These are phyloP conservation scores for Yamadazyma dushanensis DNA, from an alignment of 1,139 yeast species.

Conservation along the genomic window DNA sequence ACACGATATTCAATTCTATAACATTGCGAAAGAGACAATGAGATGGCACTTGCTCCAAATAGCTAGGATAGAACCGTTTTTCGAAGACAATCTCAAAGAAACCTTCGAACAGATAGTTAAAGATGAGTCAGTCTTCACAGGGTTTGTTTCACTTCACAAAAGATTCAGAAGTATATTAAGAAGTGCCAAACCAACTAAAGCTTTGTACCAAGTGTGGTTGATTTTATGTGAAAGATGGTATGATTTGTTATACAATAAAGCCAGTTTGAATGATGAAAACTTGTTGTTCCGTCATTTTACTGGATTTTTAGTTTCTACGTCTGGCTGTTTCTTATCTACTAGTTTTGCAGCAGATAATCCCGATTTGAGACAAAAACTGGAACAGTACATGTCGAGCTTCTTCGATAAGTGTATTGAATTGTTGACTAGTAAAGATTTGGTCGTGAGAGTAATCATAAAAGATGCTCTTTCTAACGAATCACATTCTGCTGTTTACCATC, in stretches of 20 bases:
- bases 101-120: slow-evolving; percentile 51
- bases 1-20: slow-evolving; percentile 57
- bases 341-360: slow-evolving; percentile 27
- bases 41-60: slow-evolving; percentile 45
- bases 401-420: slow-evolving; percentile 52
- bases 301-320: slow-evolving; percentile 59
- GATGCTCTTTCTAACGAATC: slow-evolving; percentile 49
- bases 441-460: slow-evolving; percentile 46
- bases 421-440: slow-evolving; percentile 51
- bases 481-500: slow-evolving; percentile 43
- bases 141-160: slow-evolving; percentile 76
- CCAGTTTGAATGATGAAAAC: slow-evolving; percentile 29
- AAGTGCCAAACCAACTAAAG: slow-evolving; percentile 58
- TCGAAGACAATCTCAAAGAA: slow-evolving; percentile 31
- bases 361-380: slow-evolving; percentile 27
- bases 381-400: slow-evolving; percentile 38
- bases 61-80: slow-evolving; percentile 11
- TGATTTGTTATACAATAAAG: slow-evolving; percentile 26
- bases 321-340: slow-evolving; percentile 52
- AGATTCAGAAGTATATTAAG: slow-evolving; percentile 57
- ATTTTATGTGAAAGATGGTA: slow-evolving; percentile 60
- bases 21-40: slow-evolving; percentile 51
- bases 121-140: slow-evolving; percentile 67
- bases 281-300: slow-evolving; percentile 58
- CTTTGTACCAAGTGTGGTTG: slow-evolving; percentile 63